These are phyloP conservation scores for Forsythia viridissima DNA, from an alignment of 257 asterid species.

Conservation along the genomic window DNA sequence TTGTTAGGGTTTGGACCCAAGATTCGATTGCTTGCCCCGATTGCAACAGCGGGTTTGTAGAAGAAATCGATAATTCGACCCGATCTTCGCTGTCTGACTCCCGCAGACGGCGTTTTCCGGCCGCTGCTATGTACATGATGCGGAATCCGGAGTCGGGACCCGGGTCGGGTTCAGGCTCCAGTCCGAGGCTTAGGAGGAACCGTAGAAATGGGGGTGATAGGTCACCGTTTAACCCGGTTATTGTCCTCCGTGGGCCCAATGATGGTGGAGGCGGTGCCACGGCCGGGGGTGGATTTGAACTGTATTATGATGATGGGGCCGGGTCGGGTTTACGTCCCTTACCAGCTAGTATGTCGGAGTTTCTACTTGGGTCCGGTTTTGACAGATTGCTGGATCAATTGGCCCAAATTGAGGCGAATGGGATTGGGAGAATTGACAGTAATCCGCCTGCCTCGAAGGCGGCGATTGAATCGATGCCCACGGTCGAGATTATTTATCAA, in stretches of 20 bases:
- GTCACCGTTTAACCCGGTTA: conserved; percentile 87
- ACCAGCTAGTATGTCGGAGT: conserved; percentile 75
- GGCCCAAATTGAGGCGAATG: conserved; percentile 70
- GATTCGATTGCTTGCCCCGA: conserved; percentile 69
- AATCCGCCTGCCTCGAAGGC: conserved; percentile 84
- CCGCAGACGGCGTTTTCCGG: conserved; percentile 62
- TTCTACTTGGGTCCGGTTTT: conserved; percentile 82
- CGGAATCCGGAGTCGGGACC: conserved; percentile 47
- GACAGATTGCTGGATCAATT: conserved; percentile 76
- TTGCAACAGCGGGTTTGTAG: conserved; percentile 71
- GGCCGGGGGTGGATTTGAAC: conserved; percentile 56
- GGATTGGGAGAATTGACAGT: conserved; percentile 59
- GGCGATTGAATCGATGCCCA: conserved; percentile 78
- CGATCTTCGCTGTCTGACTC: conserved; percentile 58
- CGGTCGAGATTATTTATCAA: conserved; percentile 43
- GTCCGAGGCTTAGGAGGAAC: conserved; percentile 65
- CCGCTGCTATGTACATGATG: conserved; percentile 58
- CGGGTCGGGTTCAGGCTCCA: conserved; percentile 34
- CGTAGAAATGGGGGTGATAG: conserved; percentile 72
- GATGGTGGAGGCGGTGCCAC: conserved; percentile 39
- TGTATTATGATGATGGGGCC: conserved; percentile 82
- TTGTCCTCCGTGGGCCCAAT: conserved; percentile 70
- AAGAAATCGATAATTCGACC: conserved; percentile 54
- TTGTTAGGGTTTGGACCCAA: conserved; percentile 50
- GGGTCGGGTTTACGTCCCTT: conserved; percentile 81